A percentile compares a stretch with the other conserved stretches of the same genome.
Evolutionary conservation across 345 rosid genomes (phyloP).

Genomic region (Eucalyptus pauciflora): DNA sequence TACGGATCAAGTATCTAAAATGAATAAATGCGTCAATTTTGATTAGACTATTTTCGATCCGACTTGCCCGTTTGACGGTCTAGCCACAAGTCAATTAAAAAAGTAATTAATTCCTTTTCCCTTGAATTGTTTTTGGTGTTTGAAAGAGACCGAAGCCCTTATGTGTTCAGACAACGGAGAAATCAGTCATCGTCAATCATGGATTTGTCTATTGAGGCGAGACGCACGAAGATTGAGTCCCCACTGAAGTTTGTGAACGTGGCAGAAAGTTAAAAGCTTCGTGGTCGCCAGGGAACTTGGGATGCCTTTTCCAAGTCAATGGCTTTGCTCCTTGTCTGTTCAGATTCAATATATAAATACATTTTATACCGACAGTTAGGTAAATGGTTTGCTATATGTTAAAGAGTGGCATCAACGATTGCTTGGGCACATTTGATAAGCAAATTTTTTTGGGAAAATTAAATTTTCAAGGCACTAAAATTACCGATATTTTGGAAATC

Average conservation of each 20-base stretch:
- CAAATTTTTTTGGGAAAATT: not conserved
- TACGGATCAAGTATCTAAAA: too few species aligned
- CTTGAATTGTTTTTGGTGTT: not conserved
- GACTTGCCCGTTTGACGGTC: not conserved
- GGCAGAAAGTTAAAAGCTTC: not conserved
- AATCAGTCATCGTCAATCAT: not conserved
- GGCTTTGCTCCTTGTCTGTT: not conserved
- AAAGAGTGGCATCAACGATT: not conserved
- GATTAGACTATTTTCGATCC: too few species aligned
- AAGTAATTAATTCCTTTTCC: not conserved
- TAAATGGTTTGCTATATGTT: not conserved
- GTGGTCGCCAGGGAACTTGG: not conserved
- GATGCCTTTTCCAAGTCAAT: not conserved
- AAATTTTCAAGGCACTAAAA: not conserved
- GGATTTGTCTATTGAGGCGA: not conserved
- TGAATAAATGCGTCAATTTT: accelerated
- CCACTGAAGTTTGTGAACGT: not conserved
- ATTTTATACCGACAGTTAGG: not conserved
- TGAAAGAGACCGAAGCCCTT: not conserved
- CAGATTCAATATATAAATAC: not conserved
- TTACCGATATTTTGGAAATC: not conserved
- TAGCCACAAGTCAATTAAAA: not conserved
- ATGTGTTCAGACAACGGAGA: not conserved
- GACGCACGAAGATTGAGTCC: not conserved
- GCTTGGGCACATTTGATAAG: not conserved